A percentile compares a stretch with the other conserved stretches of the same genome.
Conservation (phyloP, 2,329 filamentous ascomycete genomes). For the Diplodia seriata region DNA sequence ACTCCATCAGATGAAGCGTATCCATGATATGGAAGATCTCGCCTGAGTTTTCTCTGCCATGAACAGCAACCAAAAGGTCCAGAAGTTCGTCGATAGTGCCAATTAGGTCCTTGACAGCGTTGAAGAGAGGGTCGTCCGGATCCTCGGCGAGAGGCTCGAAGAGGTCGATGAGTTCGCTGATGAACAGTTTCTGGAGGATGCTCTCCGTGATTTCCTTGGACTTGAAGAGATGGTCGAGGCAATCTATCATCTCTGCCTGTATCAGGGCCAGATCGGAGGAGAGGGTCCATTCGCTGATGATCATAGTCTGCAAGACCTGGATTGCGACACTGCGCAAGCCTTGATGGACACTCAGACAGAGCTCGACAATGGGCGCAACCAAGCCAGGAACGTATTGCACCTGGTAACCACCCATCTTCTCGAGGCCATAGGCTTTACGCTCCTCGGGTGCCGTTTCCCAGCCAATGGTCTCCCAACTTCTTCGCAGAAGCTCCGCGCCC, state of each 20-base stretch:
- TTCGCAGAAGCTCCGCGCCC: constrained; percentile 82
- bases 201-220: constrained; percentile 85
- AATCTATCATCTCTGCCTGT: constrained; percentile 96
- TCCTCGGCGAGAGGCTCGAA: constrained; percentile 75
- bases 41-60: constrained; percentile 74
- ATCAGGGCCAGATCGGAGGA: constrained; percentile 91
- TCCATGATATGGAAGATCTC: constrained; percentile 87
- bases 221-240: constrained; percentile 88
- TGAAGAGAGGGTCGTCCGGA: constrained; percentile 75
- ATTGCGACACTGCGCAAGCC: constrained; percentile 88
- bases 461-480: constrained; percentile 93
- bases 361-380: constrained; percentile 87
- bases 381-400: constrained; percentile 96
- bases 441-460: constrained; percentile 92
- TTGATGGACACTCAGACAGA: constrained; percentile 95
- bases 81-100: constrained; percentile 87
- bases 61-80: constrained; percentile 87
- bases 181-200: constrained; percentile 89
- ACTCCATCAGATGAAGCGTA: constrained; percentile 90
- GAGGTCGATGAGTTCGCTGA: constrained; percentile 80
- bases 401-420: constrained; percentile 93
- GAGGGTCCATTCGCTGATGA: constrained; percentile 96
- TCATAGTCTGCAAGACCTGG: constrained; percentile 95
- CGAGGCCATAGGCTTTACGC: constrained; percentile 74
- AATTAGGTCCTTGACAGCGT: constrained; percentile 78